Conservation (phyloP, 1,139 yeast species). For the Diutina siamensis region DNA sequence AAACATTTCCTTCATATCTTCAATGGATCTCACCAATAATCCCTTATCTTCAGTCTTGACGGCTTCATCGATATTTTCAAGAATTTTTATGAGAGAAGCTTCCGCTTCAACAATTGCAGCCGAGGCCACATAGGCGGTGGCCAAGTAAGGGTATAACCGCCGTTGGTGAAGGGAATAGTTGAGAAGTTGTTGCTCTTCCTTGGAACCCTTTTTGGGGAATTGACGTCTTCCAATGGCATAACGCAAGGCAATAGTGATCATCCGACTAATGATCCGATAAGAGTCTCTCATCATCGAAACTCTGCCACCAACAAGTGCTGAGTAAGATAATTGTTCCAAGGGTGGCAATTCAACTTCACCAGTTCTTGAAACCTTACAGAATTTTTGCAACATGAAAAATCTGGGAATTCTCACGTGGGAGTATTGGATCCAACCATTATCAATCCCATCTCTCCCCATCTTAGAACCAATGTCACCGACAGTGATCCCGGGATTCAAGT, state of each 20-base stretch:
- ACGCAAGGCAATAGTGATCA: constrained; percentile 32
- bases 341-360: constrained; percentile 35
- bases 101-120: neutral
- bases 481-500: constrained; percentile 31
- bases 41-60: neutral
- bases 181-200: constrained; percentile 6
- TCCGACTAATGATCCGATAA: constrained; percentile 30
- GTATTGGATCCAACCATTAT: constrained; percentile 10
- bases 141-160: constrained; percentile 1
- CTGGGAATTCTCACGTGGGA: constrained; percentile 34
- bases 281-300: constrained; percentile 35
- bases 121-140: neutral
- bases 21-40: neutral
- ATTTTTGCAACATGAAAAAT: constrained; percentile 37
- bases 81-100: neutral
- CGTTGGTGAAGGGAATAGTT: constrained; percentile 6
- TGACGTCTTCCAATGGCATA: constrained; percentile 37
- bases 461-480: constrained; percentile 39
- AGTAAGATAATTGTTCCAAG: constrained; percentile 35
- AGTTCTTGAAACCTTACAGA: constrained; percentile 29
- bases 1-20: constrained; percentile 1
- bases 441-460: constrained; percentile 21
- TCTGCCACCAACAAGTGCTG: constrained; percentile 35
- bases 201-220: constrained; percentile 17
- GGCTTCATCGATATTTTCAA: neutral